Base-by-base conservation (phyloP, 2,329 filamentous ascomycete species). In the Bisporella sp. region DNA sequence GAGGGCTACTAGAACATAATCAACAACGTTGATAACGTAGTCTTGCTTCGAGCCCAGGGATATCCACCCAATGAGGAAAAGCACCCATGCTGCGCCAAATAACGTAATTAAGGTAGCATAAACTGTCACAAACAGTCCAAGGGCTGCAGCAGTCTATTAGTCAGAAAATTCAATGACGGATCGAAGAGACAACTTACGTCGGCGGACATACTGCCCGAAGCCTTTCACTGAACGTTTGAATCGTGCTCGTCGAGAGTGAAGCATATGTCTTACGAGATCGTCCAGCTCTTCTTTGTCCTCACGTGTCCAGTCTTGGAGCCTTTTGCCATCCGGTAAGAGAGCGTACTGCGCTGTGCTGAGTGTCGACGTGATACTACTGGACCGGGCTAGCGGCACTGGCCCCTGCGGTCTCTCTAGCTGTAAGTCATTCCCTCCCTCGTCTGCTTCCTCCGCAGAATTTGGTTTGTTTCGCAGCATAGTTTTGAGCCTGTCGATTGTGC, bases 61-160 rank as follows among this genome's bases (percentile, higher is more conserved):
- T 62, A 93, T 89, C 89, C 89, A 95, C 72, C 84, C 87, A 64
- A 95, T 95, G 50, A 95, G 73, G 69, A 92, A 92, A 31, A 95
- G 76, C 1, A 95, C 89, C 89, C 89, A 95, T 0, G 87, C 87
- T 6, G 91, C 74, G 60, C 89, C 89, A 58, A 93, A 95, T 0
- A 91, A 73, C 0, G 88, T 93, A 58, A 95, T 90, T n/a, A 91
- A 73, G 0, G 79, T 84, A 6, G 87, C 89, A 66, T 95, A 95
- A 4, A 95, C 70, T 0, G 87, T 92, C 50, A 95, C 85, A 50
- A 90, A 76, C 63, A 93, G 87, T 1, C 89, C 89, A 37, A 95
- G 73, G 1, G 89, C 77, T 81, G 50, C 31, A 41, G 45, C 7
- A 35, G 35, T 12, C 13, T 8, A 5, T 32, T 41, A 8, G 29